Evolutionary conservation across 169 alveolate species (phyloP).

Genomic region (Amoebophrya sp.): DNA sequence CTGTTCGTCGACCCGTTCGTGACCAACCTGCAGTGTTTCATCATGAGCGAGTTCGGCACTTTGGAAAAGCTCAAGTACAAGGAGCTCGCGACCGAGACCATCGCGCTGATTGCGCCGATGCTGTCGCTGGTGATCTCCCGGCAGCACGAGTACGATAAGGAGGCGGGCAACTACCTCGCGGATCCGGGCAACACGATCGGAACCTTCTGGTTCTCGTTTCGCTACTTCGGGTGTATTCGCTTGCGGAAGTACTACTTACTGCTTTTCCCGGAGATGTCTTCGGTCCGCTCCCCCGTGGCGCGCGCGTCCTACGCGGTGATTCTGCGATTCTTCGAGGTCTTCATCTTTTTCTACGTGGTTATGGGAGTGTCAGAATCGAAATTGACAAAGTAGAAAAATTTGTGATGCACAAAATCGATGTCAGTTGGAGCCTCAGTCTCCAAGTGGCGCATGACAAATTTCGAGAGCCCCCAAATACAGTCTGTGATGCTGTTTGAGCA

Average conservation of each 20-base stretch:
- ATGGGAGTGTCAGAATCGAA: too few relatives aligned
- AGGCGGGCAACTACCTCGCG: neutral
- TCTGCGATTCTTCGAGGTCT: neutral
- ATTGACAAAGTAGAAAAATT: too few relatives aligned
- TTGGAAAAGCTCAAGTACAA: neutral
- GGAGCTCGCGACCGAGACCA: neutral
- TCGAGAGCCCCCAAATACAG: too few relatives aligned
- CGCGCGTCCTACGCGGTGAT: neutral
- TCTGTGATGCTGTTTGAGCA: too few relatives aligned
- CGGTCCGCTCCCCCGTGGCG: neutral
- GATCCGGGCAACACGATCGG: neutral
- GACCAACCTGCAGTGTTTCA: neutral
- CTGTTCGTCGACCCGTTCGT: neutral
- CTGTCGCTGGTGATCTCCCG: neutral
- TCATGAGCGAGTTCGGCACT: neutral
- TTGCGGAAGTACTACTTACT: neutral
- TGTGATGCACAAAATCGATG: too few relatives aligned
- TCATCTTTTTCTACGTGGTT: neutral
- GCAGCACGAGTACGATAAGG: neutral
- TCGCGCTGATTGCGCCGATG: neutral
- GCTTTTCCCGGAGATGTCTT: neutral
- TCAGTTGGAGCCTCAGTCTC: too few relatives aligned
- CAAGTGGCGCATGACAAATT: too few relatives aligned
- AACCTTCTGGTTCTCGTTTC: neutral
- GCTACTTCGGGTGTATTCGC: neutral